phyloP scores from a whole-genome alignment of 371 early-diverging fungal genomes.

The Conidiobolus incongruus region DNA sequence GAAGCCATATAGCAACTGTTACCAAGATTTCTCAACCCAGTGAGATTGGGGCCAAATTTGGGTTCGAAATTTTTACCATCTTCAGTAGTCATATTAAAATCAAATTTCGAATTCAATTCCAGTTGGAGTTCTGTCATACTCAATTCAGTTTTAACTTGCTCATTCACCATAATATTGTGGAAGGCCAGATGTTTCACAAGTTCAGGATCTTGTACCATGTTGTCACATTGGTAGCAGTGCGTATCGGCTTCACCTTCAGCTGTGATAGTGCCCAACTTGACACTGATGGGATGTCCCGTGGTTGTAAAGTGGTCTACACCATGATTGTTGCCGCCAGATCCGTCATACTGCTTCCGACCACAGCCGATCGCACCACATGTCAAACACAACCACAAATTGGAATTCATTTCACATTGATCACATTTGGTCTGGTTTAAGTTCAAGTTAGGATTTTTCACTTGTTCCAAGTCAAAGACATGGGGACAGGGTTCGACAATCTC shows the following conservation, averaged over 20 bases:
- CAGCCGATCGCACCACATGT: constrained; percentile 57
- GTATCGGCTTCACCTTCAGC: constrained; percentile 90
- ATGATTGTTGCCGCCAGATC: constrained; percentile 98
- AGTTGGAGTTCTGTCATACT: constrained; percentile 82
- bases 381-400: constrained; percentile 64
- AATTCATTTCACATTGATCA: constrained; percentile 63
- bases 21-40: constrained; percentile 84
- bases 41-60: constrained; percentile 71
- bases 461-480: constrained; percentile 49
- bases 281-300: constrained; percentile 64
- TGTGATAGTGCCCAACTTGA: constrained; percentile 90
- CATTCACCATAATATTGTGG: constrained; percentile 72
- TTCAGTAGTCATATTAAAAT: constrained; percentile 90
- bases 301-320: constrained; percentile 68
- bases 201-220: constrained; percentile 56
- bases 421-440: constrained; percentile 41
- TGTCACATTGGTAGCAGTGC: constrained; percentile 81
- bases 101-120: constrained; percentile 88
- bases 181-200: constrained; percentile 49
- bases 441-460: constrained; percentile 17
- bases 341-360: constrained; percentile 84
- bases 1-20: constrained; percentile 96
- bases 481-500: constrained; percentile 60
- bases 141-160: constrained; percentile 78
- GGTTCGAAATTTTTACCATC: constrained; percentile 75